phyloP scores from a whole-genome alignment of 108 stramenopile genomes.

The Aurantiochytrium sp. region DNA sequence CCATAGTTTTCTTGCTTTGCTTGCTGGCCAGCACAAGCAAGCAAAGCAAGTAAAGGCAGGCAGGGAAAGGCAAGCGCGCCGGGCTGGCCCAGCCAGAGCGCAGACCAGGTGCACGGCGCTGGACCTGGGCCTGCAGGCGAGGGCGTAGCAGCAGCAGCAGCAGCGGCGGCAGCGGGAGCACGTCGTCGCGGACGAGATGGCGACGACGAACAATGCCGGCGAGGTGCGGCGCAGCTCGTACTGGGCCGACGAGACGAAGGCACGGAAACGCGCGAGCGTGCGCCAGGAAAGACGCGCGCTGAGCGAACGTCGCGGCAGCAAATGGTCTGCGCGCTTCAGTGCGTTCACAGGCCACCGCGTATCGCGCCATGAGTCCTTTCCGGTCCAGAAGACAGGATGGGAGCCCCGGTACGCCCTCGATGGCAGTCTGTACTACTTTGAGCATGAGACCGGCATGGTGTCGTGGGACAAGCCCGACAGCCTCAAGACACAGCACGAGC shows the following conservation, averaged over 20 bases:
- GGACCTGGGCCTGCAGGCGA: too few species aligned
- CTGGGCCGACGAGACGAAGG: background rate
- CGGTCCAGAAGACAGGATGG: background rate
- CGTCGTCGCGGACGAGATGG: background rate
- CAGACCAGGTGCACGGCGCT: too few species aligned
- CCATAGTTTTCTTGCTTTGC: too few species aligned
- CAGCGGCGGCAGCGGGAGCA: too few species aligned
- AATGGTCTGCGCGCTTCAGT: background rate
- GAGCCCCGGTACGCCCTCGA: slow-evolving; percentile 35
- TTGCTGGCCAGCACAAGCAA: too few species aligned
- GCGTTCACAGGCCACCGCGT: background rate
- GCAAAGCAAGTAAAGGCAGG: too few species aligned
- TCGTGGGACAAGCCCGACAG: slow-evolving; percentile 41
- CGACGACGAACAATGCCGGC: background rate
- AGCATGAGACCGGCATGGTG: slow-evolving; percentile 30
- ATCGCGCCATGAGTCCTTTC: background rate
- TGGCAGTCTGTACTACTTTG: slow-evolving; percentile 39
- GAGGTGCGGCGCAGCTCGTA: background rate
- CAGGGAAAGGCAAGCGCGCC: too few species aligned
- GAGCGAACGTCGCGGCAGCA: background rate
- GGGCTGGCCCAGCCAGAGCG: too few species aligned
- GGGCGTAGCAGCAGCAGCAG: too few species aligned
- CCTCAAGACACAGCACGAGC: slow-evolving; percentile 27
- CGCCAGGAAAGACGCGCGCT: background rate
- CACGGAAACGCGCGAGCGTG: background rate